Evolutionary conservation across 176 grass and related monocot genomes (phyloP), one percentile per base, ranked within the genome.

Genomic region (Rhynchospora tenuis): DNA sequence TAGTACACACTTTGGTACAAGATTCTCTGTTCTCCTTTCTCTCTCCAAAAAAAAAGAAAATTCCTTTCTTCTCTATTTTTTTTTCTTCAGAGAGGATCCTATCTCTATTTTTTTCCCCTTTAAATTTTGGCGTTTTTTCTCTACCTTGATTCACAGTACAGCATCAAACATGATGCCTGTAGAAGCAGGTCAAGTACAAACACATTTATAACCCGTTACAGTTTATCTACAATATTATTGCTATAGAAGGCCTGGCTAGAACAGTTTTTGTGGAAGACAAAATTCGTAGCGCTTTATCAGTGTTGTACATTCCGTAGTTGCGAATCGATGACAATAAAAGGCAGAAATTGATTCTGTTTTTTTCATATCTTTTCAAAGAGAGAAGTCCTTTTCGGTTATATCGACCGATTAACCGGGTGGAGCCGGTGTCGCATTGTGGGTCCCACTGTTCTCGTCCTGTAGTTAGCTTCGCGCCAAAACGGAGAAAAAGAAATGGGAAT

Each of bases 301-400:
- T 43, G 59, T 64, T 12, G 57, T 81, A 81, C 78, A 81, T 64
- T 38, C 78, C 57, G 57, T 81, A 81, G 29, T 26, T 24, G 12
- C 57, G 24, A 46, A 59, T 81, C 29, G 46, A 47, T 45, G 16
- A 42, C 20, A 13, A 27, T 28, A 81, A 81, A 44, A 81, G 20
- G 2, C 9, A 26, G 62, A 81, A 60, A 2, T 64, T 81, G 57
- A 63, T 81, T 42, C 19, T 62, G 3, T 81, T 81, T 42, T 20
- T 16, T 63, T 7, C 20, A 23, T 38, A 64, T 82, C 13, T 63
- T 46, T 46, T 65, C 0, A 65, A 48, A 22, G n/a, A 46, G 45
- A 28, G 1, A 74, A 26, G 71, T 74, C 71, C 51, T 52, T 52
- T 74, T 74, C 46, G 28, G 71, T 52, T 74, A 52, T 74, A 15